Evolutionary conservation across 2,329 filamentous ascomycete genomes (phyloP).

Genomic region (Neospermospora avenae): DNA sequence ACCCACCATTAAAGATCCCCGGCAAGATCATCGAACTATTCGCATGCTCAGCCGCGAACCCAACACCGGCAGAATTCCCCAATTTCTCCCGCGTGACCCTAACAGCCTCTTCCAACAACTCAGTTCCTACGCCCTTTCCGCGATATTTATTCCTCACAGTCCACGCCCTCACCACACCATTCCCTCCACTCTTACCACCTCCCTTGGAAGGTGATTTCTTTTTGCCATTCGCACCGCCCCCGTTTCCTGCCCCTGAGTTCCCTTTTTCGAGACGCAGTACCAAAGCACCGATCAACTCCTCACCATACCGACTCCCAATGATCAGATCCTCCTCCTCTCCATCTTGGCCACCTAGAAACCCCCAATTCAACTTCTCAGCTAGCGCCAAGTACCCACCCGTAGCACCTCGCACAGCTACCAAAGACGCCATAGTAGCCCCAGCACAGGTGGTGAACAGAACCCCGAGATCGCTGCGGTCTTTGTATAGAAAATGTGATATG

Average conservation of each 20-base stretch:
- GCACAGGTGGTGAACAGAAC: slow-evolving; percentile 55
- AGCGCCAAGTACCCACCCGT: slow-evolving; percentile 53
- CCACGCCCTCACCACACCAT: slow-evolving; percentile 77
- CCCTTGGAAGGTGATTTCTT: slow-evolving; percentile 19
- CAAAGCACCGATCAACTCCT: slow-evolving; percentile 66
- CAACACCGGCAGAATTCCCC: slow-evolving; percentile 63
- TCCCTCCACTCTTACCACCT: slow-evolving; percentile 50
- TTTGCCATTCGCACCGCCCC: slow-evolving; percentile 14
- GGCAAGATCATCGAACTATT: slow-evolving; percentile 66
- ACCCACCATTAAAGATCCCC: slow-evolving; percentile 56
- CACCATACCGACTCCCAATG: slow-evolving; percentile 64
- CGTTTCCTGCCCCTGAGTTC: slow-evolving; percentile 20
- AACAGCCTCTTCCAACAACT: slow-evolving; percentile 71
- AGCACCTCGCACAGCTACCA: slow-evolving; percentile 58
- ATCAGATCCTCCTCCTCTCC: slow-evolving; percentile 49
- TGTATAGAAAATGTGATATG: slow-evolving; percentile 41
- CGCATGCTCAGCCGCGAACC: slow-evolving; percentile 75
- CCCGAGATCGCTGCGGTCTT: slow-evolving; percentile 48
- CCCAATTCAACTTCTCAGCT: slow-evolving; percentile 32
- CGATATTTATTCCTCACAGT: slow-evolving; percentile 70
- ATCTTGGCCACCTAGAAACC: slow-evolving; percentile 28
- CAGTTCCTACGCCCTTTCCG: slow-evolving; percentile 66
- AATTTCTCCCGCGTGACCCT: slow-evolving; percentile 63
- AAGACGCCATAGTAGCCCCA: slow-evolving; percentile 59
- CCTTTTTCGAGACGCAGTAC: slow-evolving; percentile 63